Evolutionary conservation across 257 asterid genomes (phyloP).

Genomic region (Haberlea rhodopensis): DNA sequence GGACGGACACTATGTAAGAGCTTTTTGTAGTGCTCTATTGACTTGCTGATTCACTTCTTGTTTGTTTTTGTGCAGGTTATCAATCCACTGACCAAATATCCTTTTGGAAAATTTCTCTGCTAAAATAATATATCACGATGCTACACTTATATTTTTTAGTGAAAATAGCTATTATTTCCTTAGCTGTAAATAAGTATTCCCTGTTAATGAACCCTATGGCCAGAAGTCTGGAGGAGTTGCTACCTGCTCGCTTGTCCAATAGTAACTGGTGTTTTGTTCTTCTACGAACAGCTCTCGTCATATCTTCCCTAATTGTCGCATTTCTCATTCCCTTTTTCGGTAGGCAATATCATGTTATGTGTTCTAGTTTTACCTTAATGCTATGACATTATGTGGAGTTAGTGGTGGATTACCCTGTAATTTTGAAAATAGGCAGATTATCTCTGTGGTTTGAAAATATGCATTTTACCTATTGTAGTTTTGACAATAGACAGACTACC

Average conservation of each 20-base stretch:
- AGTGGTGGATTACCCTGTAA: too few species aligned
- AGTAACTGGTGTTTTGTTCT: slow-evolving; percentile 60
- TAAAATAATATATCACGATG: not conserved
- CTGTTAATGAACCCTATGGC: slow-evolving; percentile 76
- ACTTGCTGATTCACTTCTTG: slow-evolving; percentile 4
- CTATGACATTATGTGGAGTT: too few species aligned
- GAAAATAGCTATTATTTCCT: slow-evolving; percentile 31
- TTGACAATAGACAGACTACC: too few species aligned
- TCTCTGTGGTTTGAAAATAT: too few species aligned
- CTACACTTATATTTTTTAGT: not conserved
- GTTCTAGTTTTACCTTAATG: not conserved
- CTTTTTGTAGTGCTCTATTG: not conserved
- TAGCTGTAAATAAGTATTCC: slow-evolving; percentile 55
- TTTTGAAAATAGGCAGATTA: too few species aligned
- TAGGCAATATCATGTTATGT: slow-evolving; percentile 26
- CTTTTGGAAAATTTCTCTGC: slow-evolving; percentile 32
- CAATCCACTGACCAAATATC: slow-evolving; percentile 85
- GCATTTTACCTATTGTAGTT: too few species aligned
- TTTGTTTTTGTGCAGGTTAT: slow-evolving; percentile 57
- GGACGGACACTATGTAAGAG: not conserved
- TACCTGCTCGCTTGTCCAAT: slow-evolving; percentile 44
- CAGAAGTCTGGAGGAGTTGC: slow-evolving; percentile 69
- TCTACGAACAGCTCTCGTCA: slow-evolving; percentile 58
- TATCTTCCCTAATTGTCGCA: slow-evolving; percentile 68
- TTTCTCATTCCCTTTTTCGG: slow-evolving; percentile 80